phyloP scores from a whole-genome alignment of 768 basidiomycete species.

The Gloeophyllum trabeum region DNA sequence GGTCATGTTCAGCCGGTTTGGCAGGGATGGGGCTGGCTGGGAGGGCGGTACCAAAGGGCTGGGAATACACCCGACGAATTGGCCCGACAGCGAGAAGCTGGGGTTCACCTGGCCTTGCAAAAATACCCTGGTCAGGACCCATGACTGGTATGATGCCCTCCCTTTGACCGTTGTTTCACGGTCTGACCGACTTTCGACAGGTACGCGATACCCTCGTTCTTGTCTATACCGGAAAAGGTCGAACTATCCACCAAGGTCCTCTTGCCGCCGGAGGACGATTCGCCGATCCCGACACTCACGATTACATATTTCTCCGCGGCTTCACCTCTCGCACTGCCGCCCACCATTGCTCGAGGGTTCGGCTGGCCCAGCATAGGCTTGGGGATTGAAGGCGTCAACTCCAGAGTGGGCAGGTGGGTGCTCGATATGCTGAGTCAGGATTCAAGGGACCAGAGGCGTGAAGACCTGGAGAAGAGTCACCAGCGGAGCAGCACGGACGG shows the following conservation, averaged over 20 bases:
- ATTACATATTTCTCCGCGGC: conserved; percentile 79
- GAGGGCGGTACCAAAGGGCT: conserved; percentile 54
- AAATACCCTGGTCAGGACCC: conserved; percentile 56
- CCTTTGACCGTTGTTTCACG: background rate
- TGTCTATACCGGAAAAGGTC: conserved; percentile 79
- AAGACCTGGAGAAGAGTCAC: conserved; percentile 2
- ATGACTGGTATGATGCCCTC: conserved; percentile 61
- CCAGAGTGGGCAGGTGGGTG: conserved; percentile 61
- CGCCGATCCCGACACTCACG: conserved; percentile 37
- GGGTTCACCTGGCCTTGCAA: conserved; percentile 78
- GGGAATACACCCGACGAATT: conserved; percentile 79
- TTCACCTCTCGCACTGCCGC: conserved; percentile 70
- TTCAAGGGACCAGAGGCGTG: background rate
- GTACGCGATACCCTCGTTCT: conserved; percentile 74
- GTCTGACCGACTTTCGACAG: conserved; percentile 21
- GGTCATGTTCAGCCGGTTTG: conserved; percentile 81
- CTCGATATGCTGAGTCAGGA: conserved; percentile 32
- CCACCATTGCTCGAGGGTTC: conserved; percentile 68
- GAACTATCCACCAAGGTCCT: conserved; percentile 43
- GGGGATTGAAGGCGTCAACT: conserved; percentile 84
- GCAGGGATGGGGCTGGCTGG: conserved; percentile 59
- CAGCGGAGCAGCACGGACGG: conserved; percentile 10
- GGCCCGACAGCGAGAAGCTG: conserved; percentile 69
- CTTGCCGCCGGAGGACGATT: conserved; percentile 22
- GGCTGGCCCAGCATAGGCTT: conserved; percentile 71